Conservation (phyloP, 345 rosid species). For the Rhodamnia argentea region DNA sequence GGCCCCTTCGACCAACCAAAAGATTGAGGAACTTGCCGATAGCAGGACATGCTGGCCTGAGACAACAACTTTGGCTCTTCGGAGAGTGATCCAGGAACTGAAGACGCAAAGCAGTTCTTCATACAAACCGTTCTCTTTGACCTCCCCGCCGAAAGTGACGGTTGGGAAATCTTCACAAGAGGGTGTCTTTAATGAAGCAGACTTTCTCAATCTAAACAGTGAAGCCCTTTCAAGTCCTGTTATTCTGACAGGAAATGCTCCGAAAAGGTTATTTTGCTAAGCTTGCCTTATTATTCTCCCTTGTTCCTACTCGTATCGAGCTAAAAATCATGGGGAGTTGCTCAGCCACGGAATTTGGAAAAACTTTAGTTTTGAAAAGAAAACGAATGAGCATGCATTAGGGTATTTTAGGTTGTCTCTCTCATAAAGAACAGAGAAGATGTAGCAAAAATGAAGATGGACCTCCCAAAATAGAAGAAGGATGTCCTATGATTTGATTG, state of each 20-base stretch:
- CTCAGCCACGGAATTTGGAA: background rate
- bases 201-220: conserved; percentile 4
- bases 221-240: conserved; percentile 3
- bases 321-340: background rate
- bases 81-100: background rate
- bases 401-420: background rate
- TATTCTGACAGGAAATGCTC: background rate
- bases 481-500: background rate
- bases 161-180: background rate
- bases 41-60: background rate
- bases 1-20: background rate
- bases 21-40: background rate
- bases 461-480: background rate
- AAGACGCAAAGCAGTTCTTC: background rate
- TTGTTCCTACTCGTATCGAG: background rate
- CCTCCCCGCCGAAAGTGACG: background rate
- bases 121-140: background rate
- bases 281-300: background rate
- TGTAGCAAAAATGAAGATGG: background rate
- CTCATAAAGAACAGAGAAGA: background rate
- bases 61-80: background rate
- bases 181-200: conserved; percentile 2
- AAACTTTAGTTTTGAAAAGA: background rate
- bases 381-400: background rate
- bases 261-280: conserved; percentile 18